Conservation (phyloP, 495 filamentous ascomycete species). For the Diplogelasinospora grovesii region DNA sequence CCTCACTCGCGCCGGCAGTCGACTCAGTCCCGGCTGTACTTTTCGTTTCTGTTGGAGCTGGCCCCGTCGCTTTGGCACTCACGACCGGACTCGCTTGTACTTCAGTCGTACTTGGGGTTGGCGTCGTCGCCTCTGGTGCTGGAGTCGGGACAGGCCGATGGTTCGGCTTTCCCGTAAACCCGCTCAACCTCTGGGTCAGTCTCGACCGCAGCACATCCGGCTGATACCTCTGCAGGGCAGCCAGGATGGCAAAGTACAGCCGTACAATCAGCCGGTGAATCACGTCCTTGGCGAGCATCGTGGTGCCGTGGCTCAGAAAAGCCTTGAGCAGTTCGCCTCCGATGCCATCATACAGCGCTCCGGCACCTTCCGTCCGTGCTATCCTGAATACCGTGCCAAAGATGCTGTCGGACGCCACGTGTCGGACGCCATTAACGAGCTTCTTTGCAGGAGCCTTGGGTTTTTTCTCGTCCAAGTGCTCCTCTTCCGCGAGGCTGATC, state of each 20-base stretch:
- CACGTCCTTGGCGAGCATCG: constrained; percentile 82
- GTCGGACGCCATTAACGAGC: not conserved
- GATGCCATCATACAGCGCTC: constrained; percentile 71
- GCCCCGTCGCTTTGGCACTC: no score
- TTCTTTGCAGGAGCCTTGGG: no score
- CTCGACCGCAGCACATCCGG: constrained; percentile 12
- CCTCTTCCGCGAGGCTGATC: not conserved
- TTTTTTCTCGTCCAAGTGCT: not conserved
- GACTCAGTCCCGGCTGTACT: no score
- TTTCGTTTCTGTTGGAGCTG: no score
- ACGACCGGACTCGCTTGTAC: no score
- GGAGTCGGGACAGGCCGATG: no score
- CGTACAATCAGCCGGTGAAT: constrained; percentile 70
- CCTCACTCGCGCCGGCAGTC: no score
- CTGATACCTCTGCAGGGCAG: constrained; percentile 22
- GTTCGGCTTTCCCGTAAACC: no score
- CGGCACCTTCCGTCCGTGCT: constrained; percentile 57
- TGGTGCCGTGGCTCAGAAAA: constrained; percentile 80
- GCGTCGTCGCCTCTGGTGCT: no score
- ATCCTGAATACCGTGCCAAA: constrained; percentile 58
- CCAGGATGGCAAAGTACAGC: constrained; percentile 51
- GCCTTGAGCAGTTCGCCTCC: constrained; percentile 72
- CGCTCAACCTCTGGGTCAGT: constrained; percentile 11
- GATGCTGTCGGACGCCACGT: constrained; percentile 42
- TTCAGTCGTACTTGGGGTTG: no score